phyloP scores from a whole-genome alignment of 148 eudicot genomes.

The Rhododendron mucronatum region DNA sequence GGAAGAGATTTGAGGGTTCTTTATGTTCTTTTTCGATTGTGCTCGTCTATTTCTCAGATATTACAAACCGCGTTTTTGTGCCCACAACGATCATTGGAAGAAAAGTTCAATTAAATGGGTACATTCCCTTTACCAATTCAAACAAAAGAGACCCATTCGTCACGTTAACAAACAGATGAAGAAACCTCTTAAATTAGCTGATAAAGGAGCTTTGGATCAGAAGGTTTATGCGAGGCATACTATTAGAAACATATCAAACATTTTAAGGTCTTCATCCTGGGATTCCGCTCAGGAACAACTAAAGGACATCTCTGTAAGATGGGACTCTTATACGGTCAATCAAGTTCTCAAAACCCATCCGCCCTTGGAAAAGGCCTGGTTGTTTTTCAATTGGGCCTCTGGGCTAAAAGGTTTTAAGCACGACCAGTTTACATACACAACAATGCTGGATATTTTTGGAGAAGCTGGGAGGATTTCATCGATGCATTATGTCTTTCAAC shows the following conservation, averaged over 20 bases:
- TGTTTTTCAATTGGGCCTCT: conserved; percentile 80
- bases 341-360: conserved; percentile 89
- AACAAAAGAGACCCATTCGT: conserved; percentile 16
- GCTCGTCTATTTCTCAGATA: conserved; percentile 10
- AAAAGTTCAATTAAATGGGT: conserved; percentile 14
- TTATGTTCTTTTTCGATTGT: conserved; percentile 31
- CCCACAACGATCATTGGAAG: conserved; percentile 2
- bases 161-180: conserved; percentile 15
- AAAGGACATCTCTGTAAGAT: conserved; percentile 36
- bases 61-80: not conserved
- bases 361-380: conserved; percentile 87
- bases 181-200: conserved; percentile 18
- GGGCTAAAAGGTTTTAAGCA: conserved; percentile 56
- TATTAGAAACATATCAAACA: conserved; percentile 46
- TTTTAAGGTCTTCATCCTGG: conserved; percentile 65
- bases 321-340: conserved; percentile 82
- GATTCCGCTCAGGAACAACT: conserved; percentile 60
- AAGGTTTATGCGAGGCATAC: conserved; percentile 48
- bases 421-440: conserved; percentile 75
- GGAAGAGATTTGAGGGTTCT: conserved; percentile 17
- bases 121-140: conserved; percentile 17
- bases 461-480: conserved; percentile 79
- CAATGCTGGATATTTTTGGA: conserved; percentile 90
- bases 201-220: conserved; percentile 29
- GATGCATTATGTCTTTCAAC: conserved; percentile 65